These are phyloP conservation scores for Aspergillus fructus DNA, from an alignment of 2,329 filamentous ascomycete species.

Conservation along the genomic window DNA sequence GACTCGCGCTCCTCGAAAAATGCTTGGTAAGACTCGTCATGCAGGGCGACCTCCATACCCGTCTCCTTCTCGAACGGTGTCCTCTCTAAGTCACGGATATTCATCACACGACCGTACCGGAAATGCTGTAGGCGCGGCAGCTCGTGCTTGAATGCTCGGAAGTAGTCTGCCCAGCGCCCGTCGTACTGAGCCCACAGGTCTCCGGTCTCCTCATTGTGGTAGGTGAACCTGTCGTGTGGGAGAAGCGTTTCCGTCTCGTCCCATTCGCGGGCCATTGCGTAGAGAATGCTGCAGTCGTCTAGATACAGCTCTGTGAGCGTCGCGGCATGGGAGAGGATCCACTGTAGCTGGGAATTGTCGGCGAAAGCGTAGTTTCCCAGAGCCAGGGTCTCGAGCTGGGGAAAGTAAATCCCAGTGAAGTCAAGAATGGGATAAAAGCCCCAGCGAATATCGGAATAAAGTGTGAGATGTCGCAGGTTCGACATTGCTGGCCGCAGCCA, in stretches of 20 bases:
- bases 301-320: slow-evolving; percentile 46
- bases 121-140: neutral
- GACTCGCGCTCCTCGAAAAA: slow-evolving; percentile 21
- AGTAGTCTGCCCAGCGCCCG: neutral
- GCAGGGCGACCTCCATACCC: slow-evolving; percentile 15
- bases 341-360: slow-evolving; percentile 49
- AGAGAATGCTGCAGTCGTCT: slow-evolving; percentile 44
- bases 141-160: neutral
- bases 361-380: slow-evolving; percentile 46
- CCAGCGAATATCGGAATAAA: slow-evolving; percentile 41
- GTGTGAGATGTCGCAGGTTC: slow-evolving; percentile 36
- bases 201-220: too few relatives aligned
- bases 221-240: neutral
- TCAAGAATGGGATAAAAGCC: slow-evolving; percentile 44
- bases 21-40: slow-evolving; percentile 17
- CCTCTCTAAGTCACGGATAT: neutral
- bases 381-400: slow-evolving; percentile 40
- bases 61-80: slow-evolving; percentile 22
- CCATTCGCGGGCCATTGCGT: slow-evolving; percentile 7
- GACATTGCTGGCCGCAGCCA: slow-evolving; percentile 10
- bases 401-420: slow-evolving; percentile 36
- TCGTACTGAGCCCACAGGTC: neutral
- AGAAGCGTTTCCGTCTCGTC: neutral
- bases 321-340: slow-evolving; percentile 41
- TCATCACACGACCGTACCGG: slow-evolving; percentile 13